Percentiles rank a stretch among this genome's conserved stretches.
Evolutionary conservation across 192 early-diverging fungal genomes (phyloP).

Genomic region (Diversispora eburnea): DNA sequence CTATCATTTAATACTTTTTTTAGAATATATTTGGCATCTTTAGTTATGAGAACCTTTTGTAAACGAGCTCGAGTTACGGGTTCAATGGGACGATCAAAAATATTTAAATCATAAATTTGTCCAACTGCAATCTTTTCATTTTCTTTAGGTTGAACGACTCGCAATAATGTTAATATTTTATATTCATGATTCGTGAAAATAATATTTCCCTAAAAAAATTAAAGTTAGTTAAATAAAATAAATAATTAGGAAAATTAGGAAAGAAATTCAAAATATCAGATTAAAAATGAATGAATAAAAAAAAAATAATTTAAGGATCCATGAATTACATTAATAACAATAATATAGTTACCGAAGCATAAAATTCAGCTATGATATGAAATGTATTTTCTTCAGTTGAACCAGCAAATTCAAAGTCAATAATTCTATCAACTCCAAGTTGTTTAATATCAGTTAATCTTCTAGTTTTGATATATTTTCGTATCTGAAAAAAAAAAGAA

Average conservation of each 20-base stretch:
- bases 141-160: constrained; percentile 81
- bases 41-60: constrained; percentile 46
- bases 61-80: constrained; percentile 55
- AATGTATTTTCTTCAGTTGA: constrained; percentile 51
- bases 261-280: too few relatives aligned
- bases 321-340: not conserved
- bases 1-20: constrained; percentile 62
- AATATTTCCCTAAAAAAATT: constrained; percentile 75
- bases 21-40: constrained; percentile 64
- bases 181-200: constrained; percentile 90
- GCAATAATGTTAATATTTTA: constrained; percentile 77
- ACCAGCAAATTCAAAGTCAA: constrained; percentile 91
- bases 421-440: constrained; percentile 85
- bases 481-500: constrained; percentile 50
- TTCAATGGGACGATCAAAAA: constrained; percentile 51
- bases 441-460: constrained; percentile 76
- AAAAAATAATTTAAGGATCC: too few relatives aligned
- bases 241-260: not conserved
- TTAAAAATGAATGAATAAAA: too few relatives aligned
- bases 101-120: constrained; percentile 67
- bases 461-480: constrained; percentile 86
- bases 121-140: constrained; percentile 79
- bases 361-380: constrained; percentile 76
- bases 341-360: constrained; percentile 56
- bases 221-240: not conserved